phyloP scores from a whole-genome alignment of 2,329 filamentous ascomycete species.

The Microdochium nivale region DNA sequence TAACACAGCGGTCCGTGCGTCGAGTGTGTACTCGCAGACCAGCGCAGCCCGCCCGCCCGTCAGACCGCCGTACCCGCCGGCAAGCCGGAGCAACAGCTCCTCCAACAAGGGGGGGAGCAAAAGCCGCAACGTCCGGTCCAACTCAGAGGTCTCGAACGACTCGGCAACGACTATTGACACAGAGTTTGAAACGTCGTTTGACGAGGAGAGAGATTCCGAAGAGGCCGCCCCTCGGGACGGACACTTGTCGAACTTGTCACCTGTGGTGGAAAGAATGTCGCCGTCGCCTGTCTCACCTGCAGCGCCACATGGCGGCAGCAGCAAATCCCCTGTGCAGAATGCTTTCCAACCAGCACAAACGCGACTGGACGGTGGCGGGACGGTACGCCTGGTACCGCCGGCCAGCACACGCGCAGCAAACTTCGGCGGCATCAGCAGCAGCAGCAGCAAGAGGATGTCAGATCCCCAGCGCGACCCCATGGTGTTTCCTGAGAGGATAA shows the following conservation, averaged over 20 bases:
- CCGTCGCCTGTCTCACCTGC: conserved; percentile 21
- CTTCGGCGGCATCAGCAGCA: too few species aligned
- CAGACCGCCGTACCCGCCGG: conserved; percentile 5
- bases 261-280: conserved; percentile 33
- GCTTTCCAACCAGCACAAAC: neutral
- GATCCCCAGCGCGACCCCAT: too few species aligned
- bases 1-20: conserved; percentile 17
- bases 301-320: conserved; percentile 16
- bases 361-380: conserved; percentile 3
- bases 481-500: neutral
- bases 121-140: conserved; percentile 11
- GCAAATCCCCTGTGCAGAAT: conserved; percentile 13
- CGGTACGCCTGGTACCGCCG: conserved; percentile 3
- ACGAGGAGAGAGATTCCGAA: conserved; percentile 21
- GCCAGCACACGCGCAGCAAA: neutral
- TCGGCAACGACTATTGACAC: conserved; percentile 30
- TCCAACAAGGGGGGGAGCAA: conserved; percentile 9
- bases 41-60: conserved; percentile 12
- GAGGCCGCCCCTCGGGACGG: conserved; percentile 18
- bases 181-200: conserved; percentile 13
- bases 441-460: too few species aligned
- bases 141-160: conserved; percentile 20
- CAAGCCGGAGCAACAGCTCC: conserved; percentile 9
- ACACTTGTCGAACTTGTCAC: conserved; percentile 30
- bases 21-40: conserved; percentile 28